Evolutionary conservation across 345 rosid genomes (phyloP), one percentile per base, ranked within the genome.

Genomic region (Syzygium aromaticum): DNA sequence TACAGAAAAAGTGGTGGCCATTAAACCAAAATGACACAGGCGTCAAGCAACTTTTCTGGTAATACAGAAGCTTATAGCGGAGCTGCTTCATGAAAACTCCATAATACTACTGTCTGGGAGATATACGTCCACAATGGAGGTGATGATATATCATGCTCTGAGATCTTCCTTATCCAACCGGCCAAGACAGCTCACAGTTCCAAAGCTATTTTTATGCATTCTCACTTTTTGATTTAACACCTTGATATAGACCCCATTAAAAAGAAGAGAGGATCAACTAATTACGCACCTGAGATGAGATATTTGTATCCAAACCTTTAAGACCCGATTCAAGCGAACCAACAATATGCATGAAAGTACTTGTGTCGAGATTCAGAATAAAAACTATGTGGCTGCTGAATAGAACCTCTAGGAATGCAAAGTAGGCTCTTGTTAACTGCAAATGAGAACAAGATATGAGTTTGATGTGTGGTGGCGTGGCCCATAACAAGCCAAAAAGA

Each of bases 311-410:
- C 90, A 98, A 92, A 54, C 98, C 99, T 92, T 94, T 96, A 87
- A 98, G 96, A 85, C 99, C 99, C 59, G 99, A 98, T 91, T 96
- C 99, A 89, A 98, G 98, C 63, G 99, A 98, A 54, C 98, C 94
- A 49, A 95, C 97, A 16, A 98, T 92, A 91, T 98, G 99, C 96
- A 91, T 93, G 89, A 98, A 98, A 88, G 99, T 95, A 87, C 94
- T 93, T 23, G 97, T 92, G 89, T 96, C 97, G 88, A 96, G 92
- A 93, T 95, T 98, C 92, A 98, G 87, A 83, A 98, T 87, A 87
- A 96, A 94, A 88, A 85, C 85, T 13, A 98, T 92, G 91, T 98
- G 99, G 90, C 94, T 92, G 87, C 93, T 92, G 92, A 94, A 96
- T 82, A 98, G 92, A 89, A 94, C 98, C 92, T 98, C 99, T 91